These are phyloP conservation scores for Persicaria tinctoria DNA, from an alignment of 148 eudicot species.

Conservation along the genomic window DNA sequence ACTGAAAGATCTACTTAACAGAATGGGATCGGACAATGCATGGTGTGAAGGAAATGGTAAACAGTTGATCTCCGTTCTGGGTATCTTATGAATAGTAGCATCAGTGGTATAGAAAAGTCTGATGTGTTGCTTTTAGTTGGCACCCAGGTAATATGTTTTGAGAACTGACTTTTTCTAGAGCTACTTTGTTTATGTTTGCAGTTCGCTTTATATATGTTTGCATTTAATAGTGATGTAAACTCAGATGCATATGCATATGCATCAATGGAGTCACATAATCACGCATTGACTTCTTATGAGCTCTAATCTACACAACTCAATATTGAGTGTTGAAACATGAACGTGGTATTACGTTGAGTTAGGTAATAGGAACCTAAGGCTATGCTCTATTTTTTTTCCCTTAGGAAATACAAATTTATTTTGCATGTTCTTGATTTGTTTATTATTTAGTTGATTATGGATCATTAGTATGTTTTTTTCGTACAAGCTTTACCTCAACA, in stretches of 20 bases:
- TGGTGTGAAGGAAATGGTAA: conserved; percentile 93
- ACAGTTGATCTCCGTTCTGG: conserved; percentile 92
- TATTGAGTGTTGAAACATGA: conserved; percentile 55
- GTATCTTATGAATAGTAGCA: conserved; percentile 72
- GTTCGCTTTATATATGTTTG: conserved; percentile 39
- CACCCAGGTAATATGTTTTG: conserved; percentile 93
- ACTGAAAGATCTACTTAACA: conserved; percentile 82
- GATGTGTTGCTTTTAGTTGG: conserved; percentile 91
- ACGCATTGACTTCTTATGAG: conserved; percentile 93
- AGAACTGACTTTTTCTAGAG: conserved; percentile 91
- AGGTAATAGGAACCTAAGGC: too few relatives aligned
- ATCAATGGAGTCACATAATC: conserved; percentile 80
- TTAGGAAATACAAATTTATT: too few relatives aligned
- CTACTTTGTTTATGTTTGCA: conserved; percentile 87
- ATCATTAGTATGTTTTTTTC: too few relatives aligned
- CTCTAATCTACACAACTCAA: conserved; percentile 69
- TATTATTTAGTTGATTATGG: too few relatives aligned
- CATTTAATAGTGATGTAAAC: neutral
- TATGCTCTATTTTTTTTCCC: too few relatives aligned
- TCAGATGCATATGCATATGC: conserved; percentile 15
- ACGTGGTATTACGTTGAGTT: neutral
- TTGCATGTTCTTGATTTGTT: too few relatives aligned
- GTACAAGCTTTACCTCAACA: too few relatives aligned
- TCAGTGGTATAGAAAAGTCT: conserved; percentile 91
- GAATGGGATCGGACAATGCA: conserved; percentile 81